Evolutionary conservation across 1,284 basidiomycete species (phyloP), one percentile per base, ranked within the genome.

Genomic region (Hymenochaete sp.): DNA sequence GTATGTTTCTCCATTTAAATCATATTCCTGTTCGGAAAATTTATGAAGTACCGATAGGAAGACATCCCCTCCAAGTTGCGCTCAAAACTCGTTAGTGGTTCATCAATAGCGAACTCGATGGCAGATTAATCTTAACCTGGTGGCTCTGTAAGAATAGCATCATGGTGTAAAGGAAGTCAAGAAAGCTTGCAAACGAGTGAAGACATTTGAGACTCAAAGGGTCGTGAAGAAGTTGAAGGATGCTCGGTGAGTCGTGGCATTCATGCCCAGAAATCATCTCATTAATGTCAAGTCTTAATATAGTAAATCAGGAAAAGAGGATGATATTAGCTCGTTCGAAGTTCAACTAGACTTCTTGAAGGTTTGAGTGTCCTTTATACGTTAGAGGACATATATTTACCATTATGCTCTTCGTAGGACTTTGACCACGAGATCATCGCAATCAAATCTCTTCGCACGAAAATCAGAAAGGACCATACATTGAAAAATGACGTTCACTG

Each of bases 211-310:
- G 65, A 74, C 79, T 0, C 87, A 86, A 62, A 87, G 85, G 57
- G 63, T 85, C 11, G 76, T 93, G 44, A 93, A 92, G 68, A 84
- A 79, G 64, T 65, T 93, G 48, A 93, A 86, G 63, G 71, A 71
- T 39, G 60, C 82, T 18, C 68, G 80, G 83, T 85, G 50, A 49
- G 64, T 59, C n/a, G 53, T 8, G 11, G 6, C 28, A 35, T 14
- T 6, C 3, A 43, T 38, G n/a, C 26, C n/a, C n/a, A n/a, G n/a
- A n/a, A 5, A 35, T 6, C 6, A 35, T 8, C 5, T 35, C 6
- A 5, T 35, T 19, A n/a, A 35, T 35, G 21, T 6, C 13, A 35
- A n/a, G 14, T 35, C 5, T 8, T n/a, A 6, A 35, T 8, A n/a
- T 35, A 75, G 74, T 51, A 62, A 67, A 59, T 67, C 72, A 59